Base-by-base conservation (phyloP, 176 grass and related monocot genomes). In the Rhynchospora pubera region DNA sequence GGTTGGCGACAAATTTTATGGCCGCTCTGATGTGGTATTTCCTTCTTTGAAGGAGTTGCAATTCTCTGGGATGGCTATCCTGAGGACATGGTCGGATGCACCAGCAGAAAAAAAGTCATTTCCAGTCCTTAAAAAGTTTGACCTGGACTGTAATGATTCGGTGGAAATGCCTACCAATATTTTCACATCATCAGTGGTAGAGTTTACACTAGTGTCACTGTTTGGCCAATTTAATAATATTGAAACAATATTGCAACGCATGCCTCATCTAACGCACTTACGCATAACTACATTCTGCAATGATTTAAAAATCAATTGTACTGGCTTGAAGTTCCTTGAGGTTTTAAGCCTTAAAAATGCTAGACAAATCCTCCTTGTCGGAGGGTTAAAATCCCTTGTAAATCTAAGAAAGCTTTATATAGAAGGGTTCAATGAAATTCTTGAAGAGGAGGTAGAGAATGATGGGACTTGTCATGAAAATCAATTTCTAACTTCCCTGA, bases 11-110 rank as follows among this genome's bases (percentile, higher is more conserved):
- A 63, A 90, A 69, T 72, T 90, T 53, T 90, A 82, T 84, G 88
- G 88, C 50, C 44, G 7, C 23, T 24, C 15, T 62, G 30, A 79
- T 60, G 85, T 5, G 51, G 62, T 68, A 42, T 90, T 87, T 57
- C 85, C 85, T 59, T 90, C 81, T 84, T 56, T 90, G 44, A 45
- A 77, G 61, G 81, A 87, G 30, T 50, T 90, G 19, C 58, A 9
- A 18, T 79, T 90, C 24, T 28, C 71, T 23, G 15, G 70, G 14
- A 85, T 85, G 78, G 11, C 26, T 30, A 22, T 57, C 6, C 82
- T 77, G 76, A 57, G 34, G 62, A 67, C 65, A 62, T 85, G 83
- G 83, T 85, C 56, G 18, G 46, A 64, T 43, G 70, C 81, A 78
- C 46, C 85, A 76, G 57, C 44, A 6, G 6, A 21, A 15, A 6